A percentile compares a stretch with the other conserved stretches of the same genome.
Conservation (phyloP, 805 yeast genomes). For the Metschnikowia corniflorae region DNA sequence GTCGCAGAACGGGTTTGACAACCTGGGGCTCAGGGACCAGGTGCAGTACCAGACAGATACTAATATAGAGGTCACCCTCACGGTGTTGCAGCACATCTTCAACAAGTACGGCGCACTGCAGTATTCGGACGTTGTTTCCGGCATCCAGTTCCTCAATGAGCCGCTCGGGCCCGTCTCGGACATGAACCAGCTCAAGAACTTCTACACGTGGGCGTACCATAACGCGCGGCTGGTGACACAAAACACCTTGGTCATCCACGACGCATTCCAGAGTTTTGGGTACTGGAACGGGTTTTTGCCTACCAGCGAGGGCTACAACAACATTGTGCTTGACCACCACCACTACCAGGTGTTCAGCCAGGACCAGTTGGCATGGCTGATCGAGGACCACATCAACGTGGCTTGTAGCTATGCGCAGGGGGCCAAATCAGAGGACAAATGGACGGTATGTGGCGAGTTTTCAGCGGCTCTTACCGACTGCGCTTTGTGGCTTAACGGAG, state of each 20-base stretch:
- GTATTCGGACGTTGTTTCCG: constrained; percentile 70
- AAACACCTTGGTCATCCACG: constrained; percentile 70
- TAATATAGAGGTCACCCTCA: constrained; percentile 40
- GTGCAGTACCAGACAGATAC: constrained; percentile 16
- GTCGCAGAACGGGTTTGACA: constrained; percentile 93
- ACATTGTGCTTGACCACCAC: constrained; percentile 82
- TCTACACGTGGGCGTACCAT: constrained; percentile 60
- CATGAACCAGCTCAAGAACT: constrained; percentile 54
- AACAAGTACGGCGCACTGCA: constrained; percentile 59
- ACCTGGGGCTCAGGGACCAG: constrained; percentile 77
- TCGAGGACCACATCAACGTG: constrained; percentile 56
- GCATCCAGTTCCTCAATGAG: constrained; percentile 84
- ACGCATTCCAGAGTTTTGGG: constrained; percentile 63
- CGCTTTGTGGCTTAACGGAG: constrained; percentile 85
- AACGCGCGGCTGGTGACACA: constrained; percentile 52
- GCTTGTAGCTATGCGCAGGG: constrained; percentile 19
- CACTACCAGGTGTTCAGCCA: constrained; percentile 81
- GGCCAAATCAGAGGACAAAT: constrained; percentile 16
- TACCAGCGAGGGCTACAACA: constrained; percentile 42
- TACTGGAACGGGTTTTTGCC: constrained; percentile 57
- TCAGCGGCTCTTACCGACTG: constrained; percentile 83
- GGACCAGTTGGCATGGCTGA: constrained; percentile 52
- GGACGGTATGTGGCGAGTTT: constrained; percentile 20
- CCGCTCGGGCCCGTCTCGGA: constrained; percentile 75
- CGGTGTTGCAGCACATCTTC: constrained; percentile 52